phyloP scores from a whole-genome alignment of 2,329 filamentous ascomycete genomes.

The Fusarium begoniae region DNA sequence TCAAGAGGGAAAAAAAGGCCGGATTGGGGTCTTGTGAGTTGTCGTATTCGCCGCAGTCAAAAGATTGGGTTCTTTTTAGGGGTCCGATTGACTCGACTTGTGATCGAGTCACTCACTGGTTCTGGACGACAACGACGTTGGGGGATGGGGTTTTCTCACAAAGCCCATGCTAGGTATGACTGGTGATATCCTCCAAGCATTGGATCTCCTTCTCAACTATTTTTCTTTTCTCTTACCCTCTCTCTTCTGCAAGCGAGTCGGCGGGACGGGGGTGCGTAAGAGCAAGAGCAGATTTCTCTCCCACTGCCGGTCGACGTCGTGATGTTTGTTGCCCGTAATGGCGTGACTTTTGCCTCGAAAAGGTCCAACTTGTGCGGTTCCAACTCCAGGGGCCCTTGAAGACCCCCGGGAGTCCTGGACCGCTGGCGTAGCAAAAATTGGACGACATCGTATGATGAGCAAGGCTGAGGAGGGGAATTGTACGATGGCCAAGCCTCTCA shows the following conservation, averaged over 20 bases:
- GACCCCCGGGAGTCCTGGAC: conserved; percentile 32
- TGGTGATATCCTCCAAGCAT: conserved; percentile 20
- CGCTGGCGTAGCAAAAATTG: conserved; percentile 44
- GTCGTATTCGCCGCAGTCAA: conserved; percentile 36
- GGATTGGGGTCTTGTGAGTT: conserved; percentile 22
- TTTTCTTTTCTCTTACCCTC: neutral
- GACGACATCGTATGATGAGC: conserved; percentile 51
- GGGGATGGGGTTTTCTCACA: conserved; percentile 19
- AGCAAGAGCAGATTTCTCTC: conserved; percentile 27
- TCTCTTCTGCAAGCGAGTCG: conserved; percentile 25
- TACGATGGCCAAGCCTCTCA: conserved; percentile 41
- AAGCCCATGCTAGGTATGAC: conserved; percentile 2
- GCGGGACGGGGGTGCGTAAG: conserved; percentile 10
- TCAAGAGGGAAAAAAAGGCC: conserved; percentile 14
- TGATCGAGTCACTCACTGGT: conserved; percentile 16
- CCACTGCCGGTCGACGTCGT: conserved; percentile 39
- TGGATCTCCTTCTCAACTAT: conserved; percentile 1
- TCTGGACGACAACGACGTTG: conserved; percentile 13
- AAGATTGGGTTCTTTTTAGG: conserved; percentile 13
- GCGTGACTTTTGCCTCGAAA: conserved; percentile 44
- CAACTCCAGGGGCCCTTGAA: conserved; percentile 39
- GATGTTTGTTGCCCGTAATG: conserved; percentile 43
- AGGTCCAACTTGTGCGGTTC: conserved; percentile 36
- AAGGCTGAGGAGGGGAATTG: conserved; percentile 50
- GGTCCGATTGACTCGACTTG: conserved; percentile 23